phyloP scores from a whole-genome alignment of 2,329 filamentous ascomycete genomes.

The Fusarium tanahbumbuense region DNA sequence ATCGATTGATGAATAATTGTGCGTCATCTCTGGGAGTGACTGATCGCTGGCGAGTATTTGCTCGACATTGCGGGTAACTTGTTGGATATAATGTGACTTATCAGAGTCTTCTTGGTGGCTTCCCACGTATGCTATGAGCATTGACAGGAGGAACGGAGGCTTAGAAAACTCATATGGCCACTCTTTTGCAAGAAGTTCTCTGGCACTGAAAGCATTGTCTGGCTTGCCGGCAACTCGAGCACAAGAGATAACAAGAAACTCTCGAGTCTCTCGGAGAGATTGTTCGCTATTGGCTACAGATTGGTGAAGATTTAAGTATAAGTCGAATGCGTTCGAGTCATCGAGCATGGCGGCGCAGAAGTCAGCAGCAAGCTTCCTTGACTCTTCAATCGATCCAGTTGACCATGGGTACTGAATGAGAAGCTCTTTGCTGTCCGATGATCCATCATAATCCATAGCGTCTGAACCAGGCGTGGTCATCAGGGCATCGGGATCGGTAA shows the following conservation, averaged over 20 bases:
- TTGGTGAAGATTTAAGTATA: conserved; percentile 34
- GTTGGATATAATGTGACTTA: conserved; percentile 1
- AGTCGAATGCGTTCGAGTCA: conserved; percentile 39
- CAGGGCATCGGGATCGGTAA: not conserved
- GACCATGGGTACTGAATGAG: conserved; percentile 32
- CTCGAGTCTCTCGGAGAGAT: conserved; percentile 9
- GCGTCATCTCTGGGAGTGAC: conserved; percentile 20
- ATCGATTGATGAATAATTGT: conserved; percentile 35
- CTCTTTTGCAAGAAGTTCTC: conserved; percentile 21
- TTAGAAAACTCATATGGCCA: not conserved
- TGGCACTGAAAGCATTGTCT: conserved; percentile 29
- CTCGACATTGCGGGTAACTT: conserved; percentile 20
- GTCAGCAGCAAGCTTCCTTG: conserved; percentile 43
- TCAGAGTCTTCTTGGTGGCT: conserved; percentile 21
- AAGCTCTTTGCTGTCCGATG: not conserved
- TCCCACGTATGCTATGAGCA: conserved; percentile 35
- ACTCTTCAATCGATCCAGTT: conserved; percentile 24
- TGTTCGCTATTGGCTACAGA: not conserved
- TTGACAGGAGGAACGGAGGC: conserved; percentile 31
- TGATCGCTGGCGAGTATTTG: conserved; percentile 15
- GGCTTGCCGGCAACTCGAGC: conserved; percentile 37
- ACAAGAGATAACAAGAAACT: conserved; percentile 33
- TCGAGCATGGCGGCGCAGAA: conserved; percentile 44
- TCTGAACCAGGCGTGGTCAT: conserved; percentile 8
- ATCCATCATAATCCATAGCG: conserved; percentile 13